phyloP scores from a whole-genome alignment of 2,329 filamentous ascomycete species.

The Xylariaceae sp. region DNA sequence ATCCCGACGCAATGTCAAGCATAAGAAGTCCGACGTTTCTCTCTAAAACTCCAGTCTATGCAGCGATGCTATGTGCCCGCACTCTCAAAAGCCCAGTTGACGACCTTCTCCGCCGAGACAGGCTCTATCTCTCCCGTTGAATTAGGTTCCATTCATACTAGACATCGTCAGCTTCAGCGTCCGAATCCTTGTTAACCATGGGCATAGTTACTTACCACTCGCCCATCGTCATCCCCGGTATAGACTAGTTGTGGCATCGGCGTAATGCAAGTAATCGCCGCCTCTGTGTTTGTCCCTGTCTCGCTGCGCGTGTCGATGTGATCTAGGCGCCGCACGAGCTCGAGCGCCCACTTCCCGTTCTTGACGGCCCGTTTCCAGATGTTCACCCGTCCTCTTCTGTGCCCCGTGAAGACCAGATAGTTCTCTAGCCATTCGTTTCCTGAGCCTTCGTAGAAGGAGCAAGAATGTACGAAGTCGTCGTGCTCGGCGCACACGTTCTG shows the following conservation, averaged over 20 bases:
- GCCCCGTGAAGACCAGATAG: slow-evolving; percentile 85
- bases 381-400: slow-evolving; percentile 81
- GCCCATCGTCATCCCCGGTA: slow-evolving; percentile 90
- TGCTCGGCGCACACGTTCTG: slow-evolving; percentile 73
- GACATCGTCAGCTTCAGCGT: slow-evolving; percentile 11
- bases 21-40: slow-evolving; percentile 1
- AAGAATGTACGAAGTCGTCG: slow-evolving; percentile 78
- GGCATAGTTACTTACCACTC: slow-evolving; percentile 68
- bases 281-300: slow-evolving; percentile 59
- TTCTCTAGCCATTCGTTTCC: slow-evolving; percentile 91
- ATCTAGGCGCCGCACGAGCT: slow-evolving; percentile 79
- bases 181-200: not conserved
- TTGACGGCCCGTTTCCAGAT: slow-evolving; percentile 65
- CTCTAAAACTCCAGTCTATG: slow-evolving; percentile 20
- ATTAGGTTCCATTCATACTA: slow-evolving; percentile 67
- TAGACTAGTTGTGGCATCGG: slow-evolving; percentile 84
- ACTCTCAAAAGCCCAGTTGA: slow-evolving; percentile 11
- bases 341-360: slow-evolving; percentile 72
- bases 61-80: slow-evolving; percentile 24
- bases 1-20: not conserved
- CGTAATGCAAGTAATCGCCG: slow-evolving; percentile 82
- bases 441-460: slow-evolving; percentile 89
- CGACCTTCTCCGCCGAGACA: slow-evolving; percentile 25
- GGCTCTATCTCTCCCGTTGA: slow-evolving; percentile 58
- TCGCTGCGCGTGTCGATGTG: slow-evolving; percentile 72